Percentiles rank a stretch among this genome's conserved stretches.
Conservation (phyloP, 352 stramenopile genomes). For the Globisporangium paroecandrum region DNA sequence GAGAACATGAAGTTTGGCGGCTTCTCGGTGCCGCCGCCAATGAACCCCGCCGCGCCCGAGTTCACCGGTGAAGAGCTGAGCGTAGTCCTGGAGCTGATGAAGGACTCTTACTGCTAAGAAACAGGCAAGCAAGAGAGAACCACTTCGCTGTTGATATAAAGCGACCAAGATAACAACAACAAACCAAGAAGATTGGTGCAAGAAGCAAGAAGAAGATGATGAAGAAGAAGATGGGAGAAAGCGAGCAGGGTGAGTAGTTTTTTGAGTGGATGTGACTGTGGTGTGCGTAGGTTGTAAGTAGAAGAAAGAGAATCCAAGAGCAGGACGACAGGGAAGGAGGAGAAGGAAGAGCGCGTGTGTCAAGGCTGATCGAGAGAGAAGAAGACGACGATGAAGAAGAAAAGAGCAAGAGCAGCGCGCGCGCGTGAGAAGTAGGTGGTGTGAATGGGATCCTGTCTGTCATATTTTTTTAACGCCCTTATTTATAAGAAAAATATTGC, state of each 20-base stretch:
- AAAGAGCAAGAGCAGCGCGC: neutral
- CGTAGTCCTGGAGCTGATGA: slow-evolving; percentile 79
- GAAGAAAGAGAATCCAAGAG: slow-evolving; percentile 2
- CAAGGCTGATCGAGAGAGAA: neutral
- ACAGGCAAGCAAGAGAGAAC: no score
- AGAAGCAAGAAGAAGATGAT: neutral
- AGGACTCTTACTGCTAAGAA: slow-evolving; percentile 52
- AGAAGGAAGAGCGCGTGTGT: neutral
- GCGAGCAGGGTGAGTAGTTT: neutral
- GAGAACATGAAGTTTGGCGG: slow-evolving; percentile 45
- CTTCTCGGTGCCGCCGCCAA: slow-evolving; percentile 52
- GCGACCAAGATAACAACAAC: slow-evolving; percentile 6
- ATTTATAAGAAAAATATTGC: slow-evolving; percentile 14
- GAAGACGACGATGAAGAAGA: neutral
- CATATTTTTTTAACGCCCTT: slow-evolving; percentile 12
- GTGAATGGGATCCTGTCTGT: neutral
- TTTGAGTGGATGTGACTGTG: slow-evolving; percentile 9
- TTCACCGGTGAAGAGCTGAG: slow-evolving; percentile 77
- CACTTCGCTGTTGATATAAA: slow-evolving; percentile 15
- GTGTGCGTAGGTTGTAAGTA: slow-evolving; percentile 12
- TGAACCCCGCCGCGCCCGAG: slow-evolving; percentile 66
- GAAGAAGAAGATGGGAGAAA: neutral
- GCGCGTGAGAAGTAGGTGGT: neutral
- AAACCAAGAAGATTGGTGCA: neutral
- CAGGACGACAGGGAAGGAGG: neutral